phyloP scores from a whole-genome alignment of 176 grass and related monocot species.

The Aegilops bicornis region DNA sequence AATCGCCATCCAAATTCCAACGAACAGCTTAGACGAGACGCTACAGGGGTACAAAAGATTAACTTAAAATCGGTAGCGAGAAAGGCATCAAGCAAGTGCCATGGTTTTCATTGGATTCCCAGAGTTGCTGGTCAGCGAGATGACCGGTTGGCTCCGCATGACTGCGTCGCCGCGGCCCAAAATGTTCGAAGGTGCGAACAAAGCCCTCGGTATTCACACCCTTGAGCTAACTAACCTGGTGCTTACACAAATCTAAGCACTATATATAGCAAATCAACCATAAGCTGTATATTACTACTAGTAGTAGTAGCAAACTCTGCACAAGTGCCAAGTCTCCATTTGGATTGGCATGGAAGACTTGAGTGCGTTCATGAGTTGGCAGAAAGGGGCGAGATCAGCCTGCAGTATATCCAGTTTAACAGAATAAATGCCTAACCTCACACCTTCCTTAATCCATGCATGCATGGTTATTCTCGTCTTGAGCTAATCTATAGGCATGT shows the following conservation, averaged over 20 bases:
- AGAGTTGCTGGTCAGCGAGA: background rate
- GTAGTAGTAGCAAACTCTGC: too few species aligned
- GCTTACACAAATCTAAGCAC: too few species aligned
- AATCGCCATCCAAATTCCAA: background rate
- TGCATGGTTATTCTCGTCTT: too few species aligned
- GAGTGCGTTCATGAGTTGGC: too few species aligned
- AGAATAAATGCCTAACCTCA: background rate
- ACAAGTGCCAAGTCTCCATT: background rate
- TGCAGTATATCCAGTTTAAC: background rate
- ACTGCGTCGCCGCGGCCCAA: background rate
- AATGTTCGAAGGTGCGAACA: background rate
- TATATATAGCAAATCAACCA: too few species aligned
- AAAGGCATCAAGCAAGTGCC: background rate
- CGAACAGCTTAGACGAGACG: background rate
- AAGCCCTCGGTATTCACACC: background rate
- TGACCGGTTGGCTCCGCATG: background rate
- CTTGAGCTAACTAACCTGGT: background rate
- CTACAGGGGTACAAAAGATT: background rate
- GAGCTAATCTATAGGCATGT: too few species aligned
- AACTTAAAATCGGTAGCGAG: background rate
- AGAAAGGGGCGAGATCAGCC: background rate
- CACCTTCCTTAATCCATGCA: background rate
- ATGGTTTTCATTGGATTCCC: background rate
- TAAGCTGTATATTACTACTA: too few species aligned
- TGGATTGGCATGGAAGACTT: background rate